Base-by-base conservation (phyloP, 352 stramenopile species). In the Phytophthora chlamydospora region DNA sequence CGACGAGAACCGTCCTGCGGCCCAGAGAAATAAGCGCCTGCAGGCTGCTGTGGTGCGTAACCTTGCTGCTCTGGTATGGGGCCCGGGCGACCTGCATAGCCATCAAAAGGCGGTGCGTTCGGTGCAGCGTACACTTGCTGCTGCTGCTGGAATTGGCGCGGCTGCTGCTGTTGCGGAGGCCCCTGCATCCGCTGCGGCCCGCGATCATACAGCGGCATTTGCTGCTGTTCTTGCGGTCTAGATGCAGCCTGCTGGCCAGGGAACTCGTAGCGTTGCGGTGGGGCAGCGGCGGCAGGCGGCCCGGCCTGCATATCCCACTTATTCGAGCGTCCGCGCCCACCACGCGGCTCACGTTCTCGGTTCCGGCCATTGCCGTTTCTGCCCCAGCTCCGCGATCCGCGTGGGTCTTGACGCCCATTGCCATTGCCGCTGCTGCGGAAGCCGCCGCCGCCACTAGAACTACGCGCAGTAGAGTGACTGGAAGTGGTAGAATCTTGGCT, bases 381-480 rank as follows among this genome's bases (percentile, higher is more conserved):
- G 12, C 48, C 48, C 55, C 60, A 73, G 32, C 50, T 68, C 10
- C 68, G 68, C 51, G 63, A 56, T 46, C 58, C 58, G 29, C 63
- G 63, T 32, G 40, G 44, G 49, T 76, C 68, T 51, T 73, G 57
- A 3, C 58, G 62, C 38, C 61, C 54, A 47, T 57, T 47, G 2
- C 56, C 53, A 32, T 43, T 65, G 48, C 59, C 49, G 31, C 56
- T 62, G 34, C 33, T 35, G 27, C 62, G 62, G 36, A 53, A 46
- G 40, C 43, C 53, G 45, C 50, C 58, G 16, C 66, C 53, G 14
- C 46, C 52, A 62, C 45, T 76, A 71, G 68, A 73, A 57, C 68
- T 76, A 68, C 68, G 68, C 27, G 63, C 50, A 66, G 59, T 65
- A 52, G 71, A 80, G 52, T 75, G 64, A 66, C 63, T 76, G 16